Conservation (phyloP, 176 grass and related monocot genomes). For the Aegilops longissima region DNA sequence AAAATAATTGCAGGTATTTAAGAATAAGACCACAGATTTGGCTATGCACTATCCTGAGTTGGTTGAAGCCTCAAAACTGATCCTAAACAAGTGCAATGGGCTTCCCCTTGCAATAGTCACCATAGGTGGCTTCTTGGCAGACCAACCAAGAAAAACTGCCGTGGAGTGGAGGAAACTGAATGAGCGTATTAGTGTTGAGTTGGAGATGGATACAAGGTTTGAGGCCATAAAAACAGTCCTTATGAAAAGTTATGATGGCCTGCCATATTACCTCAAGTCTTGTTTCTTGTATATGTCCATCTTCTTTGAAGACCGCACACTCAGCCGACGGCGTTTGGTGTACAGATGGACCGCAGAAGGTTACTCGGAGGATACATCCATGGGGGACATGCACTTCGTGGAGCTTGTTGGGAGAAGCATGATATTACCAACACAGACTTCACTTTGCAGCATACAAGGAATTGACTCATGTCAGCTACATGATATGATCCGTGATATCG, state of each 20-base stretch:
- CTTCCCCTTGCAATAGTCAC: background rate
- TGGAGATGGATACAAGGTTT: too few species aligned
- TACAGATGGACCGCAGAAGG: background rate
- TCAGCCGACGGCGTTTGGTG: background rate
- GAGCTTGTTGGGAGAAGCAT: background rate
- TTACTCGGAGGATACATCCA: background rate
- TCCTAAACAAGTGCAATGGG: background rate
- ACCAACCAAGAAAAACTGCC: background rate
- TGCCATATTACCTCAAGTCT: too few species aligned
- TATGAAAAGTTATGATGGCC: too few species aligned
- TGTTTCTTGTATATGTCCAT: too few species aligned
- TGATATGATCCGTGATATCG: too few species aligned
- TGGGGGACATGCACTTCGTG: background rate
- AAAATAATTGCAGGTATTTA: constrained; percentile 2
- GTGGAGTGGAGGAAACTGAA: too few species aligned
- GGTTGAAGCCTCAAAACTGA: background rate
- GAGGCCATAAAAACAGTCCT: too few species aligned
- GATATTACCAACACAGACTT: background rate
- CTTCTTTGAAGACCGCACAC: background rate
- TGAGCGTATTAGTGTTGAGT: too few species aligned
- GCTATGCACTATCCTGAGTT: background rate
- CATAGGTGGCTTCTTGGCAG: background rate
- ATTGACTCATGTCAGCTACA: background rate
- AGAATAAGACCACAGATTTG: background rate
- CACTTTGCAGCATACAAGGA: background rate